phyloP scores from a whole-genome alignment of 495 filamentous ascomycete species.

The Aspergillus baeticus region DNA sequence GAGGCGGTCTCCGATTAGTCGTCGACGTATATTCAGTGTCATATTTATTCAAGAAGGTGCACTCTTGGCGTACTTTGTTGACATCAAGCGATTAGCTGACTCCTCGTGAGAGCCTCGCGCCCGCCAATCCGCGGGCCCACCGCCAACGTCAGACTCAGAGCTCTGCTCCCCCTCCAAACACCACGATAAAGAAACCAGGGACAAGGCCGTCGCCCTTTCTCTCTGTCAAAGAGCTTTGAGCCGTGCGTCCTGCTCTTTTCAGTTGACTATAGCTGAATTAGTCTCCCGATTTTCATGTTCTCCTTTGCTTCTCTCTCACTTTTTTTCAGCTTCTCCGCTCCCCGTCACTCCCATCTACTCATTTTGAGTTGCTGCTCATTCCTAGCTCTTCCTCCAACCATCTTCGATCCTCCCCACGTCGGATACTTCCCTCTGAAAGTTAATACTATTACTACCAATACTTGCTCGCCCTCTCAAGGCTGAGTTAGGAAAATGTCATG shows the following conservation, averaged over 20 bases:
- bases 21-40: too few species aligned
- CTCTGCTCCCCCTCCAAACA: constrained; percentile 7
- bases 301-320: background rate
- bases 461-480: constrained; percentile 1
- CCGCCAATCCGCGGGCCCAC: constrained; percentile 3
- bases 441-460: background rate
- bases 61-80: too few species aligned
- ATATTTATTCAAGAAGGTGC: background rate
- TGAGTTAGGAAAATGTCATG: constrained; percentile 44
- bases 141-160: constrained; percentile 10
- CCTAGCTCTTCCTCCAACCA: background rate
- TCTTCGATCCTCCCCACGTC: background rate
- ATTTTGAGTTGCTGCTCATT: background rate
- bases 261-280: background rate
- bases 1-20: too few species aligned
- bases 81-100: background rate
- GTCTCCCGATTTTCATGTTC: background rate
- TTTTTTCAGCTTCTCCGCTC: constrained; percentile 8
- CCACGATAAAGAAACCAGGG: background rate
- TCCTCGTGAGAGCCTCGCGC: background rate
- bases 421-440: background rate
- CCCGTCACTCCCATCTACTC: constrained; percentile 3
- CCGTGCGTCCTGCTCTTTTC: background rate
- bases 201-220: background rate
- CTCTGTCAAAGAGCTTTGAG: background rate